Conservation (phyloP, 805 yeast species). For the Lipomyces yamanashiensis region DNA sequence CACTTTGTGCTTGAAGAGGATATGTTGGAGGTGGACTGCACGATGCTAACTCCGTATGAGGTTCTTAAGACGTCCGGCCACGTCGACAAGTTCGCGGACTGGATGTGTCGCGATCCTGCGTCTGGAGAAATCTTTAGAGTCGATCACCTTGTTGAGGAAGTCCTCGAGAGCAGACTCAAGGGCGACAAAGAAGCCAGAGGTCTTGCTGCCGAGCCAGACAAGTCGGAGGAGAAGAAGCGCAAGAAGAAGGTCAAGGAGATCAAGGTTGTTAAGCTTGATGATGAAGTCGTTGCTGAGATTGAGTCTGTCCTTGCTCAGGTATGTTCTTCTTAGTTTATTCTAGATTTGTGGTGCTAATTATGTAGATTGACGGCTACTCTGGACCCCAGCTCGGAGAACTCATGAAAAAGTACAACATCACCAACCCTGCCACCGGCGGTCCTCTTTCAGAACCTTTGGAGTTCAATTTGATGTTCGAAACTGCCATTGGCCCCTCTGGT, state of each 20-base stretch:
- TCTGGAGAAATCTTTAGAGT: slow-evolving; percentile 99
- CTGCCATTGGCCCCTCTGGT: slow-evolving; percentile 99
- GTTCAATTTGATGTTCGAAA: slow-evolving; percentile 98
- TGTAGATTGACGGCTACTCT: slow-evolving; percentile 83
- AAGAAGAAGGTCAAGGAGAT: slow-evolving; percentile 96
- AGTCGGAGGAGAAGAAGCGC: slow-evolving; percentile 86
- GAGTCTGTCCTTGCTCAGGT: slow-evolving; percentile 74
- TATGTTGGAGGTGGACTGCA: slow-evolving; percentile 97
- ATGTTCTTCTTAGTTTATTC: not conserved
- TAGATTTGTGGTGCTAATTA: not conserved
- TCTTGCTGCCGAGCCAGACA: slow-evolving; percentile 58
- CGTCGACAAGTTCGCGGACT: slow-evolving; percentile 97
- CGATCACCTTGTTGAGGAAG: slow-evolving; percentile 97
- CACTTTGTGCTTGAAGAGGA: slow-evolving; percentile 97
- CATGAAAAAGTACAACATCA: slow-evolving; percentile 79
- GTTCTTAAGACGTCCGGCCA: slow-evolving; percentile 98
- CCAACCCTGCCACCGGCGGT: slow-evolving; percentile 89
- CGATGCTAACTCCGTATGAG: slow-evolving; percentile 97
- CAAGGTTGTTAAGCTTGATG: slow-evolving; percentile 80
- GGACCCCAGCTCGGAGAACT: slow-evolving; percentile 91
- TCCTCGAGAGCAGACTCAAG: slow-evolving; percentile 90
- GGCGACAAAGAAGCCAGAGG: slow-evolving; percentile 99
- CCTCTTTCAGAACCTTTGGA: slow-evolving; percentile 87
- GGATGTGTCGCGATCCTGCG: slow-evolving; percentile 96
- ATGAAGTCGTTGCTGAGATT: slow-evolving; percentile 75